phyloP scores from a whole-genome alignment of 352 stramenopile genomes.

The Phytophthora melonis region DNA sequence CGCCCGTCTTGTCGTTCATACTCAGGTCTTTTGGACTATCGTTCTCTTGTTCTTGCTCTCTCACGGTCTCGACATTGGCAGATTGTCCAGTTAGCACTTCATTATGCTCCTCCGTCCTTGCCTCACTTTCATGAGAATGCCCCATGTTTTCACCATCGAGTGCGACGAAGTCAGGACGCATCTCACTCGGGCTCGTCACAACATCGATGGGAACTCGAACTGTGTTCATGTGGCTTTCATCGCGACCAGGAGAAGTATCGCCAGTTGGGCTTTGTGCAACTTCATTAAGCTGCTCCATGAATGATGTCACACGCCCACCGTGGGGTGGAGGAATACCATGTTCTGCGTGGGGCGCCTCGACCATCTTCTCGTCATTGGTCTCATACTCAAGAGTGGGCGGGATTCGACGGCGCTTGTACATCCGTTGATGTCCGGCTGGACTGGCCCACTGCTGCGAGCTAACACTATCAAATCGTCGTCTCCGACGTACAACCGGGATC shows the following conservation, averaged over 20 bases:
- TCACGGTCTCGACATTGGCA: neutral
- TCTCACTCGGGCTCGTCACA: conserved; percentile 14
- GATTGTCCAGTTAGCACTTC: conserved; percentile 1
- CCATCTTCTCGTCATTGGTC: conserved; percentile 8
- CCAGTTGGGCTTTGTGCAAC: conserved; percentile 7
- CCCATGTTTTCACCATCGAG: conserved; percentile 3
- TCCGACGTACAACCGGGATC: conserved; percentile 28
- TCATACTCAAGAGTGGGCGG: conserved; percentile 17
- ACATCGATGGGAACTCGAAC: conserved; percentile 20
- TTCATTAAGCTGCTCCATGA: conserved; percentile 28
- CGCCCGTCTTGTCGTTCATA: neutral
- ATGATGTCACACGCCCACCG: neutral
- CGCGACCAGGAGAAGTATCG: conserved; percentile 9
- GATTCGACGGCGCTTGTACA: conserved; percentile 42
- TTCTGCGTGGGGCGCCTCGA: conserved; percentile 8
- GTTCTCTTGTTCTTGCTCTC: conserved; percentile 13
- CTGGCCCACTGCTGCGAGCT: conserved; percentile 32
- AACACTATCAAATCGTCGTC: conserved; percentile 37
- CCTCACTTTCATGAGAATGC: neutral
- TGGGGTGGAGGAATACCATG: conserved; percentile 10
- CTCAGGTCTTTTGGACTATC: neutral
- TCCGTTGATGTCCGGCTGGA: conserved; percentile 18
- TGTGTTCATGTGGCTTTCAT: conserved; percentile 5
- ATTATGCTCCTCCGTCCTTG: neutral
- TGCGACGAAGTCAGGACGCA: conserved; percentile 3